These are phyloP conservation scores for Oxytropis ochrocephala DNA, from an alignment of 306 rosid genomes.

Conservation along the genomic window DNA sequence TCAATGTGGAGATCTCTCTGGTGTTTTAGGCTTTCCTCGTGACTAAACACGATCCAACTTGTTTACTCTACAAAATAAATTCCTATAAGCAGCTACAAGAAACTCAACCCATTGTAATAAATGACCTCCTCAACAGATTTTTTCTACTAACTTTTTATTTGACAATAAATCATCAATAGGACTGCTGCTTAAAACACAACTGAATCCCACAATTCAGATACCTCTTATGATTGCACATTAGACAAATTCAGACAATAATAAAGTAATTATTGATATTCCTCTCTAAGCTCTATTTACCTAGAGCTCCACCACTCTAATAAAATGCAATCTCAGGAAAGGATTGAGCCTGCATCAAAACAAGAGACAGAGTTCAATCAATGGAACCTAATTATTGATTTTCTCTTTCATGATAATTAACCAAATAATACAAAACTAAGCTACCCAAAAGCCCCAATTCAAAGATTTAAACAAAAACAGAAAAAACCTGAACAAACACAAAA, in stretches of 20 bases:
- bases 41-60: neutral
- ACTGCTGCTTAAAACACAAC: conserved; percentile 23
- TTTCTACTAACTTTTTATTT: neutral
- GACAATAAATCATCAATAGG: conserved; percentile 24
- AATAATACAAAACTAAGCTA: conserved; percentile 18
- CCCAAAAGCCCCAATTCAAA: conserved; percentile 15
- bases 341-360: conserved; percentile 35
- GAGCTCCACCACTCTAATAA: neutral
- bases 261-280: neutral
- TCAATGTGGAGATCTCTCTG: too few species aligned
- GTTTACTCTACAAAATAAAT: conserved; percentile 11
- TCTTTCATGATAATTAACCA: neutral
- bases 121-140: conserved; percentile 9
- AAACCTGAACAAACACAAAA: neutral
- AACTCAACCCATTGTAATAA: conserved; percentile 33
- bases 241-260: neutral
- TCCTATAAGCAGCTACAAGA: neutral
- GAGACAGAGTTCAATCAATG: conserved; percentile 9
- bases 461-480: conserved; percentile 6
- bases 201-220: conserved; percentile 12
- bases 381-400: neutral
- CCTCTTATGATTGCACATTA: neutral
- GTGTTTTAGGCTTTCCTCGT: too few species aligned
- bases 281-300: conserved; percentile 6
- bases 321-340: conserved; percentile 1